A percentile compares a stretch with the other conserved stretches of the same genome.
These are phyloP conservation scores for Schizophyllum commune DNA, from an alignment of 1,284 basidiomycete species.

Conservation along the genomic window DNA sequence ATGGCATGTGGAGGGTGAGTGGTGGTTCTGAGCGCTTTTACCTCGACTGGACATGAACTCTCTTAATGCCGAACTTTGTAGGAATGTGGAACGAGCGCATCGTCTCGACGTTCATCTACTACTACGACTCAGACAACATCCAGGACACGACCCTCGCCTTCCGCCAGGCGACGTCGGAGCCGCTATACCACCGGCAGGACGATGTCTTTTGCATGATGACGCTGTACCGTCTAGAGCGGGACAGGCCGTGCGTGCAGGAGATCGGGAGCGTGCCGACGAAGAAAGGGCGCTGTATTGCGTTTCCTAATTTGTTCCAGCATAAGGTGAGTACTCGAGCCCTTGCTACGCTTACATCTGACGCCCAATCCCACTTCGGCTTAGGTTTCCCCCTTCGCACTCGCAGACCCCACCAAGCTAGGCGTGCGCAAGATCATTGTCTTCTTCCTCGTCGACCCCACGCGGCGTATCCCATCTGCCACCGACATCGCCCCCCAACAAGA, in stretches of 20 bases:
- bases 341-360: neutral
- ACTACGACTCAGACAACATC: constrained; percentile 13
- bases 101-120: constrained; percentile 20
- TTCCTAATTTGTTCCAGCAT: constrained; percentile 28
- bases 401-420: constrained; percentile 11
- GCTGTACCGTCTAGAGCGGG: constrained; percentile 7
- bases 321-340: constrained; percentile 10
- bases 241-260: constrained; percentile 14
- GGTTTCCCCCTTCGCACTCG: constrained; percentile 13
- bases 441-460: constrained; percentile 19
- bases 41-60: neutral
- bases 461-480: constrained; percentile 11
- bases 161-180: constrained; percentile 10
- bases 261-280: constrained; percentile 18
- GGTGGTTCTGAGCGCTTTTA: neutral
- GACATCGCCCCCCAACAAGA: constrained; percentile 7
- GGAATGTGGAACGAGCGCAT: constrained; percentile 26
- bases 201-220: constrained; percentile 9
- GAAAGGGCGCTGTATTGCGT: constrained; percentile 20
- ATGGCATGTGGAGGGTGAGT: constrained; percentile 31
- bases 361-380: neutral
- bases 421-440: constrained; percentile 15
- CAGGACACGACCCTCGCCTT: constrained; percentile 13
- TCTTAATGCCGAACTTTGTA: too few species aligned
- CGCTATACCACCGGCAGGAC: constrained; percentile 10